phyloP scores from a whole-genome alignment of 2,329 filamentous ascomycete genomes.

The Hypoxylon sp. region DNA sequence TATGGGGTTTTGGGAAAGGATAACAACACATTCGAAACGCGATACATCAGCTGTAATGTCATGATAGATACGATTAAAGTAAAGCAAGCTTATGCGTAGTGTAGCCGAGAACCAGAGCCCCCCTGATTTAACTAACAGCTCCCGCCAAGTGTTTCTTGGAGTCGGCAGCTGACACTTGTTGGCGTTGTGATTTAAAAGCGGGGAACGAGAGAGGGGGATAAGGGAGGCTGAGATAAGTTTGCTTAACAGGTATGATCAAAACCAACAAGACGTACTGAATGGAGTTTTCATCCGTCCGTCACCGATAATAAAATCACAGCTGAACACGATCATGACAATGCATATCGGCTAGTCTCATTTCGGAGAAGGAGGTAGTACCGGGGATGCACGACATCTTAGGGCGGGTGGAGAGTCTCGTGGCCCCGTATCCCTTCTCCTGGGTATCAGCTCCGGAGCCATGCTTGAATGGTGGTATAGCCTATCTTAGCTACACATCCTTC shows the following conservation, averaged over 20 bases:
- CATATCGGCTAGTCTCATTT: background rate
- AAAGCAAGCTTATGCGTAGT: background rate
- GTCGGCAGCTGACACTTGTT: background rate
- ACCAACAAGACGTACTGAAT: background rate
- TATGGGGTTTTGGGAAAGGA: background rate
- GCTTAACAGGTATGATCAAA: background rate
- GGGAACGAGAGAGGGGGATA: background rate
- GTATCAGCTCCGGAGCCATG: constrained; percentile 6
- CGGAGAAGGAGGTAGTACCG: background rate
- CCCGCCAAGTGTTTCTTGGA: background rate
- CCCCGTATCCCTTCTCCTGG: constrained; percentile 4
- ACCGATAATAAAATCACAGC: background rate
- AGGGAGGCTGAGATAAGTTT: no score
- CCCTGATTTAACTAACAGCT: background rate
- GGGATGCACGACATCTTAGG: background rate
- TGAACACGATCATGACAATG: background rate
- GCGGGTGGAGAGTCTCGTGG: constrained; percentile 3
- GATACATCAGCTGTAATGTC: background rate
- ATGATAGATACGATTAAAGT: background rate
- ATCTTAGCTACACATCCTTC: background rate
- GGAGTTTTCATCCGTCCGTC: background rate
- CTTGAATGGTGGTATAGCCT: background rate
- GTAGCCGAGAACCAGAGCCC: background rate
- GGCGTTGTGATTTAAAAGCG: background rate
- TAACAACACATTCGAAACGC: background rate